phyloP scores from a whole-genome alignment of 2,329 filamentous ascomycete species.

The Huntiella decipiens region DNA sequence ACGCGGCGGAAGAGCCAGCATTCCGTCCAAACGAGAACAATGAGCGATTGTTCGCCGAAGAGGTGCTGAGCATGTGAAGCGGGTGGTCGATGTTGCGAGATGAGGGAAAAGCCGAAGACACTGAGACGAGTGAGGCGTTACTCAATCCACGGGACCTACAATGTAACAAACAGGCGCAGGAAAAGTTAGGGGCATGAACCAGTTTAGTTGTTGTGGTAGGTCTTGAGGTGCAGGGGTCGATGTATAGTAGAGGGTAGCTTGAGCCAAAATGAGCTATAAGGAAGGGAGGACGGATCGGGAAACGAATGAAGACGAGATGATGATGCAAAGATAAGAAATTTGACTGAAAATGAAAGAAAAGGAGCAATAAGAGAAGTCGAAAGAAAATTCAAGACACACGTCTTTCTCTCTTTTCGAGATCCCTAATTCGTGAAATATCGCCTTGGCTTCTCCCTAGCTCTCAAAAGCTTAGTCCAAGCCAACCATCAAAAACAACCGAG shows the following conservation, averaged over 20 bases:
- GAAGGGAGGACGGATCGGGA: neutral
- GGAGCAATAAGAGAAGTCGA: neutral
- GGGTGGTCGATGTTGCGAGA: conserved; percentile 8
- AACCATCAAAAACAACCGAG: neutral
- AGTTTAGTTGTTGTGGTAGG: conserved; percentile 2
- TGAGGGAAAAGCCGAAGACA: conserved; percentile 10
- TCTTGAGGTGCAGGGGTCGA: conserved; percentile 7
- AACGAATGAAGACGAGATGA: neutral
- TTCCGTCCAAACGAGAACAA: conserved; percentile 41
- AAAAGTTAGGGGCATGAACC: conserved; percentile 12
- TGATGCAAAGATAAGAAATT: neutral
- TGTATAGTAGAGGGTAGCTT: conserved; percentile 4
- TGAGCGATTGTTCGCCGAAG: conserved; percentile 41
- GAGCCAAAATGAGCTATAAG: neutral
- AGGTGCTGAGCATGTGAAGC: conserved; percentile 39
- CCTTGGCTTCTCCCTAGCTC: neutral
- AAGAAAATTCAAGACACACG: neutral
- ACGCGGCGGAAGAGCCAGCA: conserved; percentile 11
- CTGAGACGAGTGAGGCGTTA: conserved; percentile 15
- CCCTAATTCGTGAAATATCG: neutral
- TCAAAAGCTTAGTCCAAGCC: neutral
- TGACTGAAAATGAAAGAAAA: neutral
- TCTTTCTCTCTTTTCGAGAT: neutral
- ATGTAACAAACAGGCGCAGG: conserved; percentile 7
- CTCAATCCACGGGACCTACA: conserved; percentile 11